These are phyloP conservation scores for Yamadazyma atlantica DNA, from an alignment of 1,139 yeast genomes.

Conservation along the genomic window DNA sequence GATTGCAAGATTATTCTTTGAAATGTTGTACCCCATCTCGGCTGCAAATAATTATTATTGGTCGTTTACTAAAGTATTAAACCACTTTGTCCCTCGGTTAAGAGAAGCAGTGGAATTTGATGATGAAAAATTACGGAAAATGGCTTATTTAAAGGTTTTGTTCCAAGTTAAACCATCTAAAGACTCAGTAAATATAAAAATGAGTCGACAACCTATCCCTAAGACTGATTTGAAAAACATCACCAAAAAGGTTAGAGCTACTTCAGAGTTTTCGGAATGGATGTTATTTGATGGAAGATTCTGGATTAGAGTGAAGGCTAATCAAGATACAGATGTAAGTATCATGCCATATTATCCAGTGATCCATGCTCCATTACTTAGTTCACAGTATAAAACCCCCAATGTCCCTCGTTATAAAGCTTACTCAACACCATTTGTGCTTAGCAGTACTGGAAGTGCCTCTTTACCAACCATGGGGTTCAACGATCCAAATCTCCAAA, in stretches of 20 bases:
- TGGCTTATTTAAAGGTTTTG: constrained; percentile 23
- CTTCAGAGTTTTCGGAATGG: constrained; percentile 28
- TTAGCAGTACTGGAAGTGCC: constrained; percentile 12
- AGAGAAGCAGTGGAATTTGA: constrained; percentile 3
- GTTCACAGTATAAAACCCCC: constrained; percentile 6
- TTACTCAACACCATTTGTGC: constrained; percentile 14
- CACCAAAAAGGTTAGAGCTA: constrained; percentile 5
- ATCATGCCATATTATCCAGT: constrained; percentile 24
- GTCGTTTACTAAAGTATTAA: constrained; percentile 44
- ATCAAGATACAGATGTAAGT: constrained; percentile 4
- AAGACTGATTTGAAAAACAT: constrained; percentile 15
- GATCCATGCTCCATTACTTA: constrained; percentile 11
- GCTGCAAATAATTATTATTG: constrained; percentile 45
- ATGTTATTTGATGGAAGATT: constrained; percentile 35
- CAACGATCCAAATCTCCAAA: constrained; percentile 9
- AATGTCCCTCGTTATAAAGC: constrained; percentile 8
- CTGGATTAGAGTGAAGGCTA: constrained; percentile 26
- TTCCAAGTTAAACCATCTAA: constrained; percentile 17
- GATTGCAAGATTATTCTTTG: constrained; percentile 33
- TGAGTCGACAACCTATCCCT: constrained; percentile 26
- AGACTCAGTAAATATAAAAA: constrained; percentile 10
- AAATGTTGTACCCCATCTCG: constrained; percentile 33
- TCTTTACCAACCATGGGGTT: constrained; percentile 24
- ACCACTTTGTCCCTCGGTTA: constrained; percentile 29
- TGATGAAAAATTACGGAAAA: constrained; percentile 6